Base-by-base conservation (phyloP, 306 rosid genomes). In the Gillenia trifoliata region DNA sequence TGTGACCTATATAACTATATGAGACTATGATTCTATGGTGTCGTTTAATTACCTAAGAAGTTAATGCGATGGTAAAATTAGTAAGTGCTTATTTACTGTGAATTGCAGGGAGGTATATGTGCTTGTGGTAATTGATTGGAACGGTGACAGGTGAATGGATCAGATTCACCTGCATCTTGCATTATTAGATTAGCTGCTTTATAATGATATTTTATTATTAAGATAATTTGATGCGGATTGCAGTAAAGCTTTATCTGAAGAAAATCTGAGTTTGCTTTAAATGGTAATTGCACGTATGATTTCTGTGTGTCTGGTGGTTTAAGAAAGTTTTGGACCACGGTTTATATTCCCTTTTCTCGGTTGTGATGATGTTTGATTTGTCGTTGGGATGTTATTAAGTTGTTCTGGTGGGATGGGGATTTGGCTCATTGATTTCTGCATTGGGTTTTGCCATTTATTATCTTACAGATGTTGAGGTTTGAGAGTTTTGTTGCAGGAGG, bases 241-340 rank as follows among this genome's bases (percentile, higher is more conserved):
- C 31, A 11, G 62, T 3, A 12, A 22, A 15, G 3, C 63, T 60
- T 60, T 60, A 4, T 59, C 33, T 60, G 20, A 28, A 11, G 65
- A 26, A 1, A 25, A 13, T 60, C 15, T 23, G 28, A 31, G 63
- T 22, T 57, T 25, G 75, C 66, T n/a, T 71, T 56, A n/a, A 31
- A 54, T 70, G 45, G 38, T 23, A 22, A 34, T 57, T 25, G 55
- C 75, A 56, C 66, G 55, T 71, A 71, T 34, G 65, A 34, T 23
- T 71, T 15, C 40, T 36, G 1, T 8, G 11, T 36, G 22, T 54
- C 31, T 11, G 64, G 12, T 12, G 30, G 28, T 47, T 29, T 47
- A 47, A 16, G 60, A 68, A 28, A 31, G 49, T 11, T 70, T n/a
- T 52, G 74, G 74, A 50, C 63, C 74, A 52, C 74, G 57, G 57